phyloP scores from a whole-genome alignment of 495 filamentous ascomycete species.

The Cenococcum geophilum region DNA sequence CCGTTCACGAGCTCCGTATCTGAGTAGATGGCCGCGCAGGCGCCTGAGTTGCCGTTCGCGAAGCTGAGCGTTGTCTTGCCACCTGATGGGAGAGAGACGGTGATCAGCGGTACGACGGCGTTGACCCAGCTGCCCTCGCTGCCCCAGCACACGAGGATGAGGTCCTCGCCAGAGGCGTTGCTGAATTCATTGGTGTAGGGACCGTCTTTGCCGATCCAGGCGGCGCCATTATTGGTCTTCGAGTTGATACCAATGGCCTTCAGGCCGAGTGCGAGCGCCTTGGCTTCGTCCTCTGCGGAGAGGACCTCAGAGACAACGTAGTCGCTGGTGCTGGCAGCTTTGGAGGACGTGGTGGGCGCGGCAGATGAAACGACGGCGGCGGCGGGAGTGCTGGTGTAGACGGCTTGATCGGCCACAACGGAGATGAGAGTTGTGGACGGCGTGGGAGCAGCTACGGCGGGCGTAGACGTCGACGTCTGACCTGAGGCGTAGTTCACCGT shows the following conservation, averaged over 20 bases:
- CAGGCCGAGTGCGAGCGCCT: not conserved
- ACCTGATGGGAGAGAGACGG: slow-evolving; percentile 7
- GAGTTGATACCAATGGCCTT: slow-evolving; percentile 1
- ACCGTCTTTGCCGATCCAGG: slow-evolving; percentile 22
- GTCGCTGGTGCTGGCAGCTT: not conserved
- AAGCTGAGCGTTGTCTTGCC: slow-evolving; percentile 11
- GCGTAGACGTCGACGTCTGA: not conserved
- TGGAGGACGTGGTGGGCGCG: not conserved
- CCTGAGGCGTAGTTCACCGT: slow-evolving; percentile 1
- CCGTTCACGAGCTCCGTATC: slow-evolving; percentile 34
- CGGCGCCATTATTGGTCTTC: slow-evolving; percentile 12
- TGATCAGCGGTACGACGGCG: slow-evolving; percentile 10
- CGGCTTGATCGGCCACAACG: not conserved
- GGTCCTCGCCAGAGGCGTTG: slow-evolving; percentile 14
- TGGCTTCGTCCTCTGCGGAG: not conserved
- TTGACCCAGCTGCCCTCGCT: slow-evolving; percentile 12
- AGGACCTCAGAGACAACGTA: not conserved
- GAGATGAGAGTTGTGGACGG: not conserved
- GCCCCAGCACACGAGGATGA: slow-evolving; percentile 24
- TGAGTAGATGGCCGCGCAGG: slow-evolving; percentile 34
- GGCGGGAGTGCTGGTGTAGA: not conserved
- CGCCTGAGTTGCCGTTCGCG: slow-evolving; percentile 27
- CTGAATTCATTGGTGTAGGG: slow-evolving; percentile 16
- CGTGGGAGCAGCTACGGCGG: not conserved
- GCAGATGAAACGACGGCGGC: not conserved